Base-by-base conservation (phyloP, 495 filamentous ascomycete species). In the Pseudotulostoma volvatum region DNA sequence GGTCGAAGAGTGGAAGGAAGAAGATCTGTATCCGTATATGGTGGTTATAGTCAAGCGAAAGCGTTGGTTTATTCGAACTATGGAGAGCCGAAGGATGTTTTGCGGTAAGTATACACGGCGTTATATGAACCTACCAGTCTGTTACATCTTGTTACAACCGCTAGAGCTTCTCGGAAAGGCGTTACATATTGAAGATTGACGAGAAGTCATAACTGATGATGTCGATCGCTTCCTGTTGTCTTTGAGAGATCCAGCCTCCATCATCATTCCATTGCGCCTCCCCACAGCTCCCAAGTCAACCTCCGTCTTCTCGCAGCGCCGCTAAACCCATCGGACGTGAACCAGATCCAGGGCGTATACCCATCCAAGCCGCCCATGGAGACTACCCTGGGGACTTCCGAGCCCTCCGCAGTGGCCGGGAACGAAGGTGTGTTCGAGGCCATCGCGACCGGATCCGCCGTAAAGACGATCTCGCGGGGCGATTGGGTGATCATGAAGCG, bases 31-130 rank as follows among this genome's bases (percentile, higher is more conserved):
- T 80, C 80, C n/a, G 70, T 81, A 15, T 96, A 93, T 54, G 92
- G 92, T 44, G 92, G 92, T 44, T 96, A 96, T 62, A 88, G 81
- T n/a, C 90, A 96, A 61, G 78, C 92, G 40, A 92, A 93, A 66
- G 73, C 85, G 0, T 75, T 99, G 36, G 73, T 86, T 3, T 94
- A 92, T 55, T 73, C 74, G 34, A 68, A 77, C 49, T 79, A 88
- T 54, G 90, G 92, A 55, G 81, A 87, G 48, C 90, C 90, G 0
- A 66, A 71, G 38, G 77, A 85, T 57, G 84, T 88, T 3, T 65
- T 97, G 23, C 68, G 63, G 79, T 81, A 56, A 45, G 64, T 49
- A 18, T 2, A 33, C 3, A 18, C 18, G 36, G 34, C 18, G 19
- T 28, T 28, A 11, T n/a, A n/a, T n/a, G n/a, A n/a, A n/a, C n/a